phyloP scores from a whole-genome alignment of 768 basidiomycete genomes.

The Sistotremastrum suecicum region DNA sequence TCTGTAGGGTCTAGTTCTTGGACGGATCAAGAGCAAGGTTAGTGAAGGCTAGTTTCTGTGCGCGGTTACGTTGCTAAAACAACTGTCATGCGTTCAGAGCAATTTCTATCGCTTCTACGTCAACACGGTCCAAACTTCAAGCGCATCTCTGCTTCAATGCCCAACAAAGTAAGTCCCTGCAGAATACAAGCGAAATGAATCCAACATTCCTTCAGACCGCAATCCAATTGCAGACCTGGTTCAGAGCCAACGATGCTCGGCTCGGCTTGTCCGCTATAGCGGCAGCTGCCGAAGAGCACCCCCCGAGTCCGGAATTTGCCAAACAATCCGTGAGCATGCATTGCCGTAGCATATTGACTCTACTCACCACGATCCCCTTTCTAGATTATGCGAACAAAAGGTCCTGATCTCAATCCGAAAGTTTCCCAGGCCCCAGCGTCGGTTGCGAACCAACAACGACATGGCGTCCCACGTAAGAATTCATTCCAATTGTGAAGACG shows the following conservation, averaged over 20 bases:
- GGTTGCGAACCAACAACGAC: too few relatives aligned
- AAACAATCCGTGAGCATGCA: too few relatives aligned
- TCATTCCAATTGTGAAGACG: too few relatives aligned
- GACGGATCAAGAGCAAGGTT: slow-evolving; percentile 57
- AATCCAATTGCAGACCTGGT: slow-evolving; percentile 21
- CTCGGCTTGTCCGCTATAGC: too few relatives aligned
- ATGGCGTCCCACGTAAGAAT: too few relatives aligned
- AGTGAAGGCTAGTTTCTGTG: slow-evolving; percentile 28
- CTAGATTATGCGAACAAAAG: too few relatives aligned
- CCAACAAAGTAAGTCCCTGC: slow-evolving; percentile 33
- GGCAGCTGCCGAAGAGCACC: too few relatives aligned
- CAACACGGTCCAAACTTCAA: slow-evolving; percentile 54
- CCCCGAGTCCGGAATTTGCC: too few relatives aligned
- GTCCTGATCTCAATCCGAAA: too few relatives aligned
- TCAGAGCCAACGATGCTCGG: not conserved
- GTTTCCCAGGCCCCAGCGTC: too few relatives aligned
- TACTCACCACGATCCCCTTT: too few relatives aligned
- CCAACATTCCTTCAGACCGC: slow-evolving; percentile 15
- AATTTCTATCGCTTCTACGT: slow-evolving; percentile 42
- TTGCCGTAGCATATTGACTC: too few relatives aligned
- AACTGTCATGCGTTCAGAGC: slow-evolving; percentile 17
- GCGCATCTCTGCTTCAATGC: slow-evolving; percentile 54
- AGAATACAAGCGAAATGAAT: not conserved
- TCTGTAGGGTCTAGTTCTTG: slow-evolving; percentile 24
- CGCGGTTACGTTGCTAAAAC: slow-evolving; percentile 4